Percentiles rank a stretch among this genome's conserved stretches.
These are phyloP conservation scores for Lipomyces sp. DNA, from an alignment of 805 yeast genomes.

Conservation along the genomic window DNA sequence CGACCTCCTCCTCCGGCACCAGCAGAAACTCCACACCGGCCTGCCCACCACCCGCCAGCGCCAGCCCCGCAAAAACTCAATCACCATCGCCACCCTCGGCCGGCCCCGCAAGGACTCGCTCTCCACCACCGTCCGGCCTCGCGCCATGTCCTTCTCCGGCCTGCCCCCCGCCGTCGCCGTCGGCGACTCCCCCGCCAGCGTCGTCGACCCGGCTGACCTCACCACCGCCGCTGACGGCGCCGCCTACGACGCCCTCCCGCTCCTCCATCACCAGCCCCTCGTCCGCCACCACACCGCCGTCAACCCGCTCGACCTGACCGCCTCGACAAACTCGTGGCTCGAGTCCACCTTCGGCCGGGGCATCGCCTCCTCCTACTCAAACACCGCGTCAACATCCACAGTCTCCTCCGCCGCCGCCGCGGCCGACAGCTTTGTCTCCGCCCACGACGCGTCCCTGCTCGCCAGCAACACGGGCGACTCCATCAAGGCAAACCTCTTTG, in stretches of 20 bases:
- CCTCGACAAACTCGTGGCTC: conserved; percentile 20
- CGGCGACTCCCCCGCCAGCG: no score
- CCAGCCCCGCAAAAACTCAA: conserved; percentile 25
- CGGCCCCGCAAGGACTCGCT: conserved; percentile 14
- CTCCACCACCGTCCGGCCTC: conserved; percentile 11
- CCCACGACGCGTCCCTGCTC: not conserved
- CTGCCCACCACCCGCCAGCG: conserved; percentile 17
- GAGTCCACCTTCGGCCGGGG: conserved; percentile 15
- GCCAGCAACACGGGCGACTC: not conserved
- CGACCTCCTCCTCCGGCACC: conserved; percentile 71
- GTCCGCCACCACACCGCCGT: conserved; percentile 1
- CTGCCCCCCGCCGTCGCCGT: no score
- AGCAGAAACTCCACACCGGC: conserved; percentile 73
- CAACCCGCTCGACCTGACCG: not conserved
- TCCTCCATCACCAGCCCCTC: conserved; percentile 1
- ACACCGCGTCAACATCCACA: not conserved
- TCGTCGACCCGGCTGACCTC: no score
- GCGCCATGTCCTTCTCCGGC: conserved; percentile 26
- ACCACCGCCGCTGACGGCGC: not conserved
- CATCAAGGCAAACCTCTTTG: conserved; percentile 12
- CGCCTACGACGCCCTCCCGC: not conserved
- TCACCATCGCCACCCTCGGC: conserved; percentile 24
- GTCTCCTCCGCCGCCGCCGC: not conserved
- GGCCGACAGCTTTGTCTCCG: not conserved
- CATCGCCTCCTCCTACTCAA: not conserved